Conservation (phyloP, 2,329 filamentous ascomycete species). For the Paraconiothyrium sp. region DNA sequence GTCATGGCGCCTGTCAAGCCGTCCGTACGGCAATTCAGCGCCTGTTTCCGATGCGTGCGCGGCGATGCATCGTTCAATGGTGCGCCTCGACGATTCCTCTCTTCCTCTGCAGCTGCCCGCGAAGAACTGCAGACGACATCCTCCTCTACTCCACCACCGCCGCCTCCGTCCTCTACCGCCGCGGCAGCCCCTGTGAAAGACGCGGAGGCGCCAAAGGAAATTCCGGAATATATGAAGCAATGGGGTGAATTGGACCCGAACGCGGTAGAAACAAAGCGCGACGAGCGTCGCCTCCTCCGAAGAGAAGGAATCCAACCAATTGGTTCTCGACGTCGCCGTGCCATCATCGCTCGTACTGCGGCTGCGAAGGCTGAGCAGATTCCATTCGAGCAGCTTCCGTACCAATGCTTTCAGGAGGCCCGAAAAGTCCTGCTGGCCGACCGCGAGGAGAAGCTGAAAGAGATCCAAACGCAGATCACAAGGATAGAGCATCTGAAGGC, state of each 20-base stretch:
- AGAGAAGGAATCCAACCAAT: constrained; percentile 73
- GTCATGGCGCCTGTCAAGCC: constrained; percentile 48
- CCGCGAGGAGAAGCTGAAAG: constrained; percentile 78
- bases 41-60: constrained; percentile 48
- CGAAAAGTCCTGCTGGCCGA: constrained; percentile 83
- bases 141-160: constrained; percentile 28
- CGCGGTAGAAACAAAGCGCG: constrained; percentile 50
- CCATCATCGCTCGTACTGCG: constrained; percentile 47
- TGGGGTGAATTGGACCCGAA: constrained; percentile 47
- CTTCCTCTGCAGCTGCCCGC: constrained; percentile 54
- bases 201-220: constrained; percentile 20
- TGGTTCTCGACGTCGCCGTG: constrained; percentile 84
- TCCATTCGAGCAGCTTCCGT: constrained; percentile 93
- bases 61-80: constrained; percentile 40
- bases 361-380: constrained; percentile 69
- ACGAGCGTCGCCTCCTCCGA: constrained; percentile 74
- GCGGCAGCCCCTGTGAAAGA: constrained; percentile 24
- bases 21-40: constrained; percentile 44
- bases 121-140: constrained; percentile 55
- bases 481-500: constrained; percentile 75
- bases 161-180: constrained; percentile 30
- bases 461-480: constrained; percentile 73
- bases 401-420: constrained; percentile 98
- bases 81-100: constrained; percentile 55
- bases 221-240: constrained; percentile 47